Evolutionary conservation across 208 protist species (phyloP).

Genomic region (Crithidia mellificae): DNA sequence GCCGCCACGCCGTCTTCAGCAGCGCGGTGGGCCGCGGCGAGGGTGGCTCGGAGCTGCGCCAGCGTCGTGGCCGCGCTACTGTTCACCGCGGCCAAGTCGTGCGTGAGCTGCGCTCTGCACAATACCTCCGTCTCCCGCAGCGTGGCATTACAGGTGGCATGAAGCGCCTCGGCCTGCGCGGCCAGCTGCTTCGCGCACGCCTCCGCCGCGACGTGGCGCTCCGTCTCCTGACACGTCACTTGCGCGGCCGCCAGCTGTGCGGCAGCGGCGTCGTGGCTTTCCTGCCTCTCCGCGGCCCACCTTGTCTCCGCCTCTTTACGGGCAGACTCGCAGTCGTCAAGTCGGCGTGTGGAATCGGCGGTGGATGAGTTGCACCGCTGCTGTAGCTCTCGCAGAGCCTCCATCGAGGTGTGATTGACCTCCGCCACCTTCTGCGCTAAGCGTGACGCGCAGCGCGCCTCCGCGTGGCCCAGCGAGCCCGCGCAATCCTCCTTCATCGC

Average conservation of each 20-base stretch:
- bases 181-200: constrained; percentile 4
- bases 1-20: neutral
- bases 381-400: constrained; percentile 7
- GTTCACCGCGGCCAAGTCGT: constrained; percentile 10
- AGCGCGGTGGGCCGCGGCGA: neutral
- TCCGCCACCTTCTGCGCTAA: neutral
- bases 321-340: constrained; percentile 9
- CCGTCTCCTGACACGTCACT: constrained; percentile 4
- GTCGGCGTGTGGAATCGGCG: neutral
- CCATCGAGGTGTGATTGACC: neutral
- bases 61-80: neutral
- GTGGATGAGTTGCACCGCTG: neutral
- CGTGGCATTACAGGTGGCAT: constrained; percentile 15
- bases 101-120: constrained; percentile 6
- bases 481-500: neutral
- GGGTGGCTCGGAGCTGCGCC: constrained; percentile 5
- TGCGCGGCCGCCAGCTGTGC: constrained; percentile 3
- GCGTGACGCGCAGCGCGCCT: constrained; percentile 14
- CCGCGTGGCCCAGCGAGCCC: neutral
- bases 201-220: constrained; percentile 6
- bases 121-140: constrained; percentile 2
- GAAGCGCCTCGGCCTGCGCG: constrained; percentile 1
- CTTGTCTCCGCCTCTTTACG: neutral
- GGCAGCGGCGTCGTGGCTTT: constrained; percentile 3
- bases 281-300: constrained; percentile 3